Evolutionary conservation across 2,329 filamentous ascomycete genomes (phyloP), one percentile per base, ranked within the genome.

Genomic region (Fusarium sp.): DNA sequence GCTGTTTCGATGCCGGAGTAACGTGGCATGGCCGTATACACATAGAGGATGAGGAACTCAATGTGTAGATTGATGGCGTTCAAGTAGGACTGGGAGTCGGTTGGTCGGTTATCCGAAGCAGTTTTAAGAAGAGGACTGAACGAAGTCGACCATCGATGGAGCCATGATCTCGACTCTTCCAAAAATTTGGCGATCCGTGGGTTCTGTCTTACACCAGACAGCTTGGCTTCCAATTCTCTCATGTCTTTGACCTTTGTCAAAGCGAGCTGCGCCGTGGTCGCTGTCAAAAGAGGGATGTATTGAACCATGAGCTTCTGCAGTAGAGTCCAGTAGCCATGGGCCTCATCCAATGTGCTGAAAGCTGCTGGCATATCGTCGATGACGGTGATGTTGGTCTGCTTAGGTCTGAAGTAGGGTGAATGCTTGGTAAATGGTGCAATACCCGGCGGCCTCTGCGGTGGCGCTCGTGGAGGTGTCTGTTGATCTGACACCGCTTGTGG

Each of bases 41-140:
- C 73, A 66, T 78, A 78, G 6, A 82, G 74, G 18, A 83, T 73
- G n/a, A 83, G 72, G 62, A 82, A 84, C 54, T 84, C 81, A 32
- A 83, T 71, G 4, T 80, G 80, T 10, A 84, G 68, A 53, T 79
- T 82, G 56, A 80, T 77, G n/a, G 79, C 80, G 13, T 77, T 75
- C 7, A 80, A 74, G 47, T 81, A 82, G 1, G 73, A 50, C 3
- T 67, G 62, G 7, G 59, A 55, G 25, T 78, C 59, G 3, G 66
- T 54, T 11, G 72, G 47, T 5, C 73, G 70, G 50, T 78, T 77
- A 21, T 69, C 64, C 20, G 72, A 62, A 0, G 74, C 66, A 8
- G 60, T 47, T 20, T 78, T 72, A 53, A 79, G 80, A 3, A 84
- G 63, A 3, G 80, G 79, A 25, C 78, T 74, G 62, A 80, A 83